A percentile compares a stretch with the other conserved stretches of the same genome.
Evolutionary conservation across 2,329 filamentous ascomycete genomes (phyloP).

Genomic region (Amylocarpus encephaloides): DNA sequence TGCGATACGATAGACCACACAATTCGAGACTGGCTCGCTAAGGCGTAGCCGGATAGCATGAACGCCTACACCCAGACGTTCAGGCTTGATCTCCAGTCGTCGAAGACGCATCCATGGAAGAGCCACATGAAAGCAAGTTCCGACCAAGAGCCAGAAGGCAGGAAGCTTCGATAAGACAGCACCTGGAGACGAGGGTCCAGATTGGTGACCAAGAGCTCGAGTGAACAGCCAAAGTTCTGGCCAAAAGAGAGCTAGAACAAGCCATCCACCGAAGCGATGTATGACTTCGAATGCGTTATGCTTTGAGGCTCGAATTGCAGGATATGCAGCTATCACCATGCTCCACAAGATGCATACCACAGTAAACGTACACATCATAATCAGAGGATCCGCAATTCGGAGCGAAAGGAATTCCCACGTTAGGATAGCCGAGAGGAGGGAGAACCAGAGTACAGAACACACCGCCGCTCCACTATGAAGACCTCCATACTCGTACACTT

Average conservation of each 20-base stretch:
- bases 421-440: constrained; percentile 32
- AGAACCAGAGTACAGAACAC: constrained; percentile 43
- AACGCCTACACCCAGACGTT: constrained; percentile 49
- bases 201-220: constrained; percentile 16
- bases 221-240: constrained; percentile 39
- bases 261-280: constrained; percentile 53
- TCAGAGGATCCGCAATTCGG: constrained; percentile 15
- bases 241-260: constrained; percentile 44
- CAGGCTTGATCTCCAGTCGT: constrained; percentile 44
- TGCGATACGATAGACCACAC: constrained; percentile 41
- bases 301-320: constrained; percentile 40
- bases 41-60: constrained; percentile 54
- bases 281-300: constrained; percentile 53
- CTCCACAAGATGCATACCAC: constrained; percentile 40
- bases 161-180: constrained; percentile 30
- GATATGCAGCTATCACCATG: constrained; percentile 46
- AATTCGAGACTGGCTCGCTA: constrained; percentile 38
- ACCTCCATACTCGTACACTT: constrained; percentile 48
- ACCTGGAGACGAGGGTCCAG: constrained; percentile 29
- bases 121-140: constrained; percentile 43
- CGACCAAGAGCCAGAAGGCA: constrained; percentile 50
- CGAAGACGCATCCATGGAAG: constrained; percentile 54
- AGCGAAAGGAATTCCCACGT: constrained; percentile 18
- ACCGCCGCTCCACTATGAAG: constrained; percentile 46
- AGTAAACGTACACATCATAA: constrained; percentile 18